Base-by-base conservation (phyloP, 495 filamentous ascomycete species). In the Hypoxylon crocopeplum region DNA sequence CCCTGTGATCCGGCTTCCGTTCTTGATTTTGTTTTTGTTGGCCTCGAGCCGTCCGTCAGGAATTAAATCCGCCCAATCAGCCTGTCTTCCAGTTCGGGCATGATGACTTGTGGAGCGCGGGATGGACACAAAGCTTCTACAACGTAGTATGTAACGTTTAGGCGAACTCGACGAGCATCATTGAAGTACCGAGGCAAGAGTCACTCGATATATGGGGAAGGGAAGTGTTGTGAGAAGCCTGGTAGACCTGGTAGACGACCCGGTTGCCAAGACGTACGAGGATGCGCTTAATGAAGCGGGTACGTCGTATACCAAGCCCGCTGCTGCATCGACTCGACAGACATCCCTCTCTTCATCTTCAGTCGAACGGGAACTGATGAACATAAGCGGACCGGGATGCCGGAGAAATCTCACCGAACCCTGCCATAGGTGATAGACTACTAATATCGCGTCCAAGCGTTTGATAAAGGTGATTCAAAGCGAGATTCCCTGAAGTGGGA, bases 71-170 rank as follows among this genome's bases (percentile, higher is more conserved):
- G 37, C 50, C 61, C 55, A 59, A 64, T 59, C 49, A 64, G 22
- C 40, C 55, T n/a, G 36, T 41, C 36, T 55, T 17, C 44, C 33
- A 40, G 61, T 47, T 45, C 42, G 55, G 37, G 38, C 40, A 56
- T 54, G 44, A 47, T 48, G 45, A 41, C 49, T 53, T 50, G 49
- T 64, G 61, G 61, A 56, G 61, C 61, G 61, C 40, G 55, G 55
- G 49, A 59, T 54, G 55, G 50, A 64, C 56, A 56, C 55, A 51
- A 51, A 59, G 19, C 16, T 29, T 64, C 61, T 59, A 64, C 61
- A 55, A 64, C 55, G 61, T 64, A 56, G 61, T 59, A 64, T 64
- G 55, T 56, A 64, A 64, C 61, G 55, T 64, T 64, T 46, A 53
- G 61, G 50, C 55, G 56, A 40, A 44, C 50, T 38, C 41, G 54